Evolutionary conservation across 2,329 filamentous ascomycete species (phyloP), one percentile per base, ranked within the genome.

Genomic region (Ceratocystis destructans): DNA sequence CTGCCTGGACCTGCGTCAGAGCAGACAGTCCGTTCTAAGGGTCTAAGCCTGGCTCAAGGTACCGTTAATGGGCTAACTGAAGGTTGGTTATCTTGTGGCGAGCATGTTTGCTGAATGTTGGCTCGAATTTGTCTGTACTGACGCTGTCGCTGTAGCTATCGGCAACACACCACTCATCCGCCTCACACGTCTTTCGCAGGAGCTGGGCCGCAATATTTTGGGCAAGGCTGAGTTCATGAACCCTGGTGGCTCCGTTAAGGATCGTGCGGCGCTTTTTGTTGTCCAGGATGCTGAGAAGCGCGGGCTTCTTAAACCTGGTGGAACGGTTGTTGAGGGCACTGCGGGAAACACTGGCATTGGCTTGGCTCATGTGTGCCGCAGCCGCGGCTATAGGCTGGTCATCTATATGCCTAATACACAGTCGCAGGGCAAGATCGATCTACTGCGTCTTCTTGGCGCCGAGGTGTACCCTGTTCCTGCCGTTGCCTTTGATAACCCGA

Each of bases 391-490:
- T 82, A 88, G 88, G 75, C 86, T 96, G 63, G 92, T 97, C 74
- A 99, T 99, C 75, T 99, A 97, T 84, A 97, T 99, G 94, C 94
- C 94, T 72, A 89, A 99, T 80, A 97, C 93, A 62, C 94, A 97
- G 79, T 96, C 92, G 22, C 93, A 96, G 78, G 94, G 92, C 75
- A 99, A 99, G 81, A 89, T 99, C 74, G 94, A 97, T 76, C 82
- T 99, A 64, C 80, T 99, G 70, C 83, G 93, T 7, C 80, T 97
- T 45, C 83, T 99, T 8, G 94, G 94, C 70, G 94, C 94, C 31
- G 92, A 97, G 76, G 94, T 99, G 44, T 89, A 96, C 77, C 92
- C 94, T 20, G 94, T 99, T 0, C 94, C 94, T 17, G 94, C 93
- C 6, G 94, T 97, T 17, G 87, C 94, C 2, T 97, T 96, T 73